A percentile compares a stretch with the other conserved stretches of the same genome.
Conservation (phyloP, 2,329 filamentous ascomycete genomes). For the Akanthomyces uredinophilus region DNA sequence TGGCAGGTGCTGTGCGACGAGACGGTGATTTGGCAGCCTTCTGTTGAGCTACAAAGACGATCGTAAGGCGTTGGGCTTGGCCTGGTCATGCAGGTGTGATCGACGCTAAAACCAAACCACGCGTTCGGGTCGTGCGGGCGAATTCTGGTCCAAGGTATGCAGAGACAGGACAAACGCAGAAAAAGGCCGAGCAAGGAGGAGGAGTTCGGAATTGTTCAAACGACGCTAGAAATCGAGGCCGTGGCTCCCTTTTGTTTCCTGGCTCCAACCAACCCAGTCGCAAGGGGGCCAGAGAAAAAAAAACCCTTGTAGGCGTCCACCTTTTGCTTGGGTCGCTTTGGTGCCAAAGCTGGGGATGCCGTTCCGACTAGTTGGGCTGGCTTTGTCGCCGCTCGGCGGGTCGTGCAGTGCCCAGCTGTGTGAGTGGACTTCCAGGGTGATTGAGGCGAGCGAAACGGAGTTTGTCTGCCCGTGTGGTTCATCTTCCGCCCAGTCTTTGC, state of each 20-base stretch:
- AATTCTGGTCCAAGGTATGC: constrained; percentile 11
- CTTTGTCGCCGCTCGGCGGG: constrained; percentile 6
- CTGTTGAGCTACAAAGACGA: background rate
- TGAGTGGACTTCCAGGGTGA: background rate
- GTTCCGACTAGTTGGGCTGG: constrained; percentile 2
- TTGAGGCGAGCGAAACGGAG: background rate
- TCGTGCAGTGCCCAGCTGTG: background rate
- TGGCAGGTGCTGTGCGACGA: constrained; percentile 1
- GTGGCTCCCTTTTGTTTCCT: constrained; percentile 6
- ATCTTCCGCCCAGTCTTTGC: background rate
- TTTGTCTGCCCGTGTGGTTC: background rate
- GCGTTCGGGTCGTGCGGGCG: constrained; percentile 13
- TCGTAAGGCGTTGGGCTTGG: background rate
- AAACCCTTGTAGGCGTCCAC: constrained; percentile 7
- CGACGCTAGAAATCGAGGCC: constrained; percentile 9
- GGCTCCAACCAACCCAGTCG: background rate
- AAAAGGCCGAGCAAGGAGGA: constrained; percentile 15
- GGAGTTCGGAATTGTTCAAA: constrained; percentile 12
- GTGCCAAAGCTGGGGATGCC: constrained; percentile 9
- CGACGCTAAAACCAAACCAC: constrained; percentile 14
- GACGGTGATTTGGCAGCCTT: background rate
- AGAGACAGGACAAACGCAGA: constrained; percentile 11
- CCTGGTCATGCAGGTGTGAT: constrained; percentile 13
- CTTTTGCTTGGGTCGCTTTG: background rate
- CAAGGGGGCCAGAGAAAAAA: constrained; percentile 10